phyloP scores from a whole-genome alignment of 805 yeast genomes.

The Zygosaccharomyces siamensis region DNA sequence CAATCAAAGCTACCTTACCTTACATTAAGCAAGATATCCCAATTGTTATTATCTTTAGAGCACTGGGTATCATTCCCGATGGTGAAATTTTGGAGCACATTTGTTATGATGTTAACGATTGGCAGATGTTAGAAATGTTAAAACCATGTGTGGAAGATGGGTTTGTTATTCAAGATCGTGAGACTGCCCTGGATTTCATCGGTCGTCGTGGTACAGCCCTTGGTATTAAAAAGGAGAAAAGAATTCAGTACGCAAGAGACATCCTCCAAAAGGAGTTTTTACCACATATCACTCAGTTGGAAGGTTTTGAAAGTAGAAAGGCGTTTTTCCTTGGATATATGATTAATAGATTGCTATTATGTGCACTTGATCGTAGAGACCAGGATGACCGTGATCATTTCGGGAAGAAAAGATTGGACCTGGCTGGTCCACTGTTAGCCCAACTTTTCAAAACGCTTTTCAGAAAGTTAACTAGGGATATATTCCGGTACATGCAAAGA shows the following conservation, averaged over 20 bases:
- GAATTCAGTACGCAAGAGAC: conserved; percentile 97
- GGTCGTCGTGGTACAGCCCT: conserved; percentile 97
- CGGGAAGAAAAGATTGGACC: conserved; percentile 96
- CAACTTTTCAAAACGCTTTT: conserved; percentile 90
- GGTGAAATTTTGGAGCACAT: conserved; percentile 98
- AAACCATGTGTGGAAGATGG: conserved; percentile 99
- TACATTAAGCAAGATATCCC: conserved; percentile 96
- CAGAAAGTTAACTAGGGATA: conserved; percentile 92
- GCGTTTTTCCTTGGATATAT: conserved; percentile 97
- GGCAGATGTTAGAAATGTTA: conserved; percentile 99
- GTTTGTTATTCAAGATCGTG: conserved; percentile 95
- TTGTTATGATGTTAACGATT: conserved; percentile 94
- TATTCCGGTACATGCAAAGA: conserved; percentile 96
- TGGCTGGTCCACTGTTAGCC: conserved; percentile 97
- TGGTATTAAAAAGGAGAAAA: conserved; percentile 95
- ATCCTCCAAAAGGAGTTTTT: conserved; percentile 91
- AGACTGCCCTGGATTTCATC: conserved; percentile 94
- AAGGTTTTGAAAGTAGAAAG: conserved; percentile 94
- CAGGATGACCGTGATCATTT: conserved; percentile 99
- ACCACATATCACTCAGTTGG: conserved; percentile 96
- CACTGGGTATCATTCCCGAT: conserved; percentile 97
- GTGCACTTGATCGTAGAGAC: conserved; percentile 96
- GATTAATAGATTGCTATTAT: conserved; percentile 89
- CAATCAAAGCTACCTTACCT: conserved; percentile 93
- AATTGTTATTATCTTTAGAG: conserved; percentile 93